phyloP scores from a whole-genome alignment of 73 alveolate species.

The Tetrahymena borealis region DNA sequence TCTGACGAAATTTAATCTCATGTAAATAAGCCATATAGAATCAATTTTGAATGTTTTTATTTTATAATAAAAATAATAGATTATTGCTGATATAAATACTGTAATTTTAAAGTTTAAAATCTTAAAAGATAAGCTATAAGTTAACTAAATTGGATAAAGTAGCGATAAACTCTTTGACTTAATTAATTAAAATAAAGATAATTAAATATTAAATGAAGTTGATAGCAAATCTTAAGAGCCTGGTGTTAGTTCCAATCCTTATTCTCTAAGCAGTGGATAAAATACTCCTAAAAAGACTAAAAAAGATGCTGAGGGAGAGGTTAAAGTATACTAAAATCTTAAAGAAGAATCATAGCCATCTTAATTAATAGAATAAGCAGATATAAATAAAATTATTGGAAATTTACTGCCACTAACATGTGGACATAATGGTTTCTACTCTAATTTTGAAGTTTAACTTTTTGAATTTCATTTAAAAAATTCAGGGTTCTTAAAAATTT shows the following conservation, averaged over 20 bases:
- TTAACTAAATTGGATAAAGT: neutral
- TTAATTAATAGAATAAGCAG: neutral
- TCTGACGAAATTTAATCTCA: neutral
- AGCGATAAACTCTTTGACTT: neutral
- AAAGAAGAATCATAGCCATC: neutral
- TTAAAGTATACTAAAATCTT: neutral
- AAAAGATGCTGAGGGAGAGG: neutral
- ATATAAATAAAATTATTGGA: constrained; percentile 10
- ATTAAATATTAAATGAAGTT: neutral
- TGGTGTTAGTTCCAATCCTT: neutral
- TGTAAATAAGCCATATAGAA: too few species aligned
- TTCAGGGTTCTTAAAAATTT: constrained; percentile 41
- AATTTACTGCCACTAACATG: constrained; percentile 33
- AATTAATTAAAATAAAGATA: neutral
- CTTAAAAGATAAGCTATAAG: neutral
- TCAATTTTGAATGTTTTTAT: neutral
- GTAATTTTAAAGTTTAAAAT: neutral
- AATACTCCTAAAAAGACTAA: neutral
- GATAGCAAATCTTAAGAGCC: neutral
- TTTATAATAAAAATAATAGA: neutral
- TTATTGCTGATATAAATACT: neutral
- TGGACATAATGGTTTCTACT: constrained; percentile 48
- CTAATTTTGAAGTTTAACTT: constrained; percentile 18
- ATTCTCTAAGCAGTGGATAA: neutral
- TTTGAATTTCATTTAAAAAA: constrained; percentile 35